Percentiles rank a stretch among this genome's conserved stretches.
These are phyloP conservation scores for Fusarium sp. DNA, from an alignment of 2,329 filamentous ascomycete genomes.

Conservation along the genomic window DNA sequence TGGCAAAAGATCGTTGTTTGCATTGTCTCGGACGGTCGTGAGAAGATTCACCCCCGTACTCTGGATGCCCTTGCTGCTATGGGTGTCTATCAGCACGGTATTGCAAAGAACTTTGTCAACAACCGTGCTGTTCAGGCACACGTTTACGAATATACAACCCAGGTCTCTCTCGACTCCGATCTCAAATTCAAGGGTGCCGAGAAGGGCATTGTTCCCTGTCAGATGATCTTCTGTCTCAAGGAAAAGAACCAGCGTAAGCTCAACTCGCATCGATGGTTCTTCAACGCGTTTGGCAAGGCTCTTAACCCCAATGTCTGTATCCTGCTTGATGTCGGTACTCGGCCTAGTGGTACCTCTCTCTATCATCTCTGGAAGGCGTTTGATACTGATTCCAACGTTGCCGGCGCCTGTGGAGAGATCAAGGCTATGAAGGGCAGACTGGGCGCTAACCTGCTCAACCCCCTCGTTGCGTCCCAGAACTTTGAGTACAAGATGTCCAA, in stretches of 20 bases:
- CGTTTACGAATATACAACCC: slow-evolving; percentile 98
- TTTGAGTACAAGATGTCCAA: slow-evolving; percentile 99
- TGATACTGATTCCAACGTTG: slow-evolving; percentile 96
- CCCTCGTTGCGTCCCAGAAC: slow-evolving; percentile 95
- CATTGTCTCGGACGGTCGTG: slow-evolving; percentile 92
- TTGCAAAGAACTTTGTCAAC: slow-evolving; percentile 98
- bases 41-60: slow-evolving; percentile 89
- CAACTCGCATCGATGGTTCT: slow-evolving; percentile 99
- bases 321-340: slow-evolving; percentile 93
- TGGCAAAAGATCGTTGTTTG: slow-evolving; percentile 99
- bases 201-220: slow-evolving; percentile 97
- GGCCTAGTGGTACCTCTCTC: slow-evolving; percentile 87
- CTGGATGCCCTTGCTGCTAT: slow-evolving; percentile 95
- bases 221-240: slow-evolving; percentile 98
- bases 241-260: slow-evolving; percentile 98
- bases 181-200: slow-evolving; percentile 99
- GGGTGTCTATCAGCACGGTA: slow-evolving; percentile 97
- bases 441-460: slow-evolving; percentile 87
- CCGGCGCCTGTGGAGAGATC: slow-evolving; percentile 96
- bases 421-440: slow-evolving; percentile 93
- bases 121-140: slow-evolving; percentile 94
- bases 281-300: slow-evolving; percentile 94
- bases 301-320: slow-evolving; percentile 97
- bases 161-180: slow-evolving; percentile 94
- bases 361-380: slow-evolving; percentile 99